Base-by-base conservation (phyloP, 1,284 basidiomycete genomes). In the Cutaneotrichosporon daszewskae region DNA sequence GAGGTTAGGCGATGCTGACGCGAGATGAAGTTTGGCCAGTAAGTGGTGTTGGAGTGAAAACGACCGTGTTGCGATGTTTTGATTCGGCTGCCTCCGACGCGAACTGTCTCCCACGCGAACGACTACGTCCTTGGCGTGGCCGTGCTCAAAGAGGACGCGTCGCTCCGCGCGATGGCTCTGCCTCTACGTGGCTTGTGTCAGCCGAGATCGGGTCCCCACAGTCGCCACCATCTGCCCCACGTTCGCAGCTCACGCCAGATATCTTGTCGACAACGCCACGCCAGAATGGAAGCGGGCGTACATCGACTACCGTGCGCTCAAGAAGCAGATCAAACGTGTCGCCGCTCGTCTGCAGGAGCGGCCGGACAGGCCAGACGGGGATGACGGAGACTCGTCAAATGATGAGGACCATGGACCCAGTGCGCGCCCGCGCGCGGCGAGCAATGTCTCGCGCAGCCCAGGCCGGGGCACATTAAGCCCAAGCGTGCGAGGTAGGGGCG, bases 261-360 rank as follows among this genome's bases (percentile, higher is more conserved):
- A 71, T 49, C 60, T 72, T 12, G 55, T 49, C 16, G 68, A 71
- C 28, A 71, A 71, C 36, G 57, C 61, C 35, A 72, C 68, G 6
- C 68, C 68, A 4, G 70, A 72, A 45, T 72, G 70, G 70, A 68
- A 67, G 46, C 55, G 70, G 19, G 69, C 69, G 10, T 73, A 72
- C 47, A 71, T 73, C 51, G 67, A 72, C 50, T 72, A 72, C 51
- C 62, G 65, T 33, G 60, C 56, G 28, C 62, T 64, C 38, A 73
- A 72, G 55, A 72, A 73, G 51, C 53, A 55, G 16, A 69, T 73
- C 59, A 72, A 71, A 48, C 57, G 61, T 19, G 52, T 70, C 6
- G 51, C 50, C 4, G 33, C 37, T 3, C 55, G 66, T 4, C 32
- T 67, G 32, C 55, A 58, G 5, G 51, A 62, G 6, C 37, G 46